A percentile compares a stretch with the other conserved stretches of the same genome.
Evolutionary conservation across 176 grass and related monocot species (phyloP).

Genomic region (Aegilops sharonensis): DNA sequence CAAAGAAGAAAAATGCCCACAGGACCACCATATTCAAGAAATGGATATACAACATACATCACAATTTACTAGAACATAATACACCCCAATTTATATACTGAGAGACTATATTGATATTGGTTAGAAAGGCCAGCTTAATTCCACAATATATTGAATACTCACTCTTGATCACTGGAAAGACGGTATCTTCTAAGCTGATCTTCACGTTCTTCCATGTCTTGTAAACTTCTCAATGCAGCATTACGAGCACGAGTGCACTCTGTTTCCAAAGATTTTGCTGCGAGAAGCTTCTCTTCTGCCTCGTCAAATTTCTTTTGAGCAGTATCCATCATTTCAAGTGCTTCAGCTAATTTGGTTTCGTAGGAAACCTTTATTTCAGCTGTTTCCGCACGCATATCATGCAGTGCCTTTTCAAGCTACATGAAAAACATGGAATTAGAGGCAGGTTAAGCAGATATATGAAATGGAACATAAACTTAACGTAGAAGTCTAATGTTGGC

Average conservation of each 20-base stretch:
- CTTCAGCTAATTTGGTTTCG: constrained; percentile 67
- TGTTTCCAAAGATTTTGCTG: constrained; percentile 63
- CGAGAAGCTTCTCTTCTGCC: constrained; percentile 65
- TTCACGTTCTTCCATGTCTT: constrained; percentile 81
- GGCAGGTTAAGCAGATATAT: constrained; percentile 14
- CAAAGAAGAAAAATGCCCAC: background rate
- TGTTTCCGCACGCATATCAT: constrained; percentile 66
- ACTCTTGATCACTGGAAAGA: constrained; percentile 58
- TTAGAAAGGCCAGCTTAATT: constrained; percentile 25
- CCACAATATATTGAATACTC: constrained; percentile 41
- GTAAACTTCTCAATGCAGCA: constrained; percentile 60
- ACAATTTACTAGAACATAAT: background rate
- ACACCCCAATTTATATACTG: background rate
- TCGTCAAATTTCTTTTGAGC: constrained; percentile 80
- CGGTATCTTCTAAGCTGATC: constrained; percentile 71
- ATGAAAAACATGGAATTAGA: constrained; percentile 30
- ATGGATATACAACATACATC: background rate
- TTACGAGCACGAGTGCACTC: constrained; percentile 45
- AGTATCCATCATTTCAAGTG: constrained; percentile 45
- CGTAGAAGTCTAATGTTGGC: background rate
- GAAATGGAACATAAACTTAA: background rate
- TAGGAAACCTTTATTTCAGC: constrained; percentile 86
- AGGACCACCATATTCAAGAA: constrained; percentile 3
- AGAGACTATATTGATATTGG: background rate
- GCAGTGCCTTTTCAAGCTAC: constrained; percentile 90